phyloP scores from a whole-genome alignment of 345 rosid species.

The Eucalyptus microcorys region DNA sequence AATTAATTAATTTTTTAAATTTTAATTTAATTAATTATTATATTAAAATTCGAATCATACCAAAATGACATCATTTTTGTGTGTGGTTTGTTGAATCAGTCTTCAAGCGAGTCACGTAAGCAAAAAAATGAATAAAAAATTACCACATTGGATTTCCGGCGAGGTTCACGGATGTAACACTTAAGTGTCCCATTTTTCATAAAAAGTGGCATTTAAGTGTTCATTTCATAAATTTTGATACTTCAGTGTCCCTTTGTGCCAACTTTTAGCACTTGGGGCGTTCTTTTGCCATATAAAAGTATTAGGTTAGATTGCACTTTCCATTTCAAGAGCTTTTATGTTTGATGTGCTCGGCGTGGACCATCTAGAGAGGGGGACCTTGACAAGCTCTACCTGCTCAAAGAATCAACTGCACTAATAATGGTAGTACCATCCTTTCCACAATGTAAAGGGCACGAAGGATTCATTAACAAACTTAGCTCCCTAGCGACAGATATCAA shows the following conservation, averaged over 20 bases:
- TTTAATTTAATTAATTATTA: too few relatives aligned
- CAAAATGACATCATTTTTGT: too few relatives aligned
- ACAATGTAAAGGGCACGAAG: neutral
- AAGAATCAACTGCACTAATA: neutral
- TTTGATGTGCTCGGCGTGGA: neutral
- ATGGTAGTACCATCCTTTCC: neutral
- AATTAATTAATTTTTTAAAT: too few relatives aligned
- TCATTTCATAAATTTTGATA: too few relatives aligned
- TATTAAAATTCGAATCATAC: too few relatives aligned
- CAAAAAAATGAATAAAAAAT: too few relatives aligned
- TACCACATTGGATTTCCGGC: rapidly evolving
- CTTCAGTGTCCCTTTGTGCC: rapidly evolving
- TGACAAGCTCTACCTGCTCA: neutral
- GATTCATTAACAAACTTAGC: neutral
- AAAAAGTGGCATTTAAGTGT: too few relatives aligned
- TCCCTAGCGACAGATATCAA: neutral
- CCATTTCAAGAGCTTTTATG: neutral
- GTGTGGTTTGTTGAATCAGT: too few relatives aligned
- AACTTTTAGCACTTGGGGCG: too few relatives aligned
- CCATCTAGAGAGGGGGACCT: neutral
- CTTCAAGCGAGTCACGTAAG: too few relatives aligned
- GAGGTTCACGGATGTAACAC: rapidly evolving
- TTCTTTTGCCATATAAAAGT: neutral
- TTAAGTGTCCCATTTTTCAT: too few relatives aligned
- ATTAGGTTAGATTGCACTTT: neutral